Evolutionary conservation across 1,284 basidiomycete species (phyloP).

Genomic region (Erythrobasidium hasegawianum): DNA sequence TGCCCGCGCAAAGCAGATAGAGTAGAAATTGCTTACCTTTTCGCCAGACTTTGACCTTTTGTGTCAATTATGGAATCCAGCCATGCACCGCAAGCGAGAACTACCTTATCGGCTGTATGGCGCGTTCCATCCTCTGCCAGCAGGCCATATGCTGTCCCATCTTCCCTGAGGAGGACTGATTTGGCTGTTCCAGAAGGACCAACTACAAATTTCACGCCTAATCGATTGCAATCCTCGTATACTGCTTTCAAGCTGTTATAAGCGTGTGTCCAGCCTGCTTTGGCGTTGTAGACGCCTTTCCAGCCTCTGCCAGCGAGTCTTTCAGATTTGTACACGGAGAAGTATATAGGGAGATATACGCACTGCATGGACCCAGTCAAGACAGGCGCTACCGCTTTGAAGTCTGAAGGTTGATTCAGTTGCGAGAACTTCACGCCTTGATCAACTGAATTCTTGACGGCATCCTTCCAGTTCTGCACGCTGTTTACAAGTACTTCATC

Average conservation of each 20-base stretch:
- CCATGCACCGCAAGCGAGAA: slow-evolving; percentile 51
- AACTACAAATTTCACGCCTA: slow-evolving; percentile 46
- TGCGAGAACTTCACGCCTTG: slow-evolving; percentile 39
- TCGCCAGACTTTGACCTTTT: slow-evolving; percentile 44
- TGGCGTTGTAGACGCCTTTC: slow-evolving; percentile 39
- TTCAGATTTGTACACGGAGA: neutral
- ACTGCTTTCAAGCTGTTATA: slow-evolving; percentile 47
- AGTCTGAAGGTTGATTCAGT: slow-evolving; percentile 44
- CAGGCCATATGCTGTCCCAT: slow-evolving; percentile 43
- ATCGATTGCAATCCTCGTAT: slow-evolving; percentile 43
- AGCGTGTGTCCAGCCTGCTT: slow-evolving; percentile 49
- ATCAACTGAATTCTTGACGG: slow-evolving; percentile 32
- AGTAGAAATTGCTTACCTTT: slow-evolving; percentile 4
- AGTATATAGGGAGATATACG: neutral
- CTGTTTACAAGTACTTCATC: neutral
- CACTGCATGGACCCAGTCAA: slow-evolving; percentile 24
- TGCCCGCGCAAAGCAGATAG: too few relatives aligned
- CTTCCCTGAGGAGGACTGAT: slow-evolving; percentile 40
- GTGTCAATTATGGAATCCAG: slow-evolving; percentile 48
- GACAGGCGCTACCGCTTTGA: slow-evolving; percentile 26
- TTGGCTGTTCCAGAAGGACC: slow-evolving; percentile 47
- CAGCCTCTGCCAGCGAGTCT: slow-evolving; percentile 16
- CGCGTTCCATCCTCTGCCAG: slow-evolving; percentile 45
- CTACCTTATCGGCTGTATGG: slow-evolving; percentile 46
- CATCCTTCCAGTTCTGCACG: slow-evolving; percentile 30